A percentile compares a stretch with the other conserved stretches of the same genome.
Evolutionary conservation across 2,329 filamentous ascomycete species (phyloP).

Genomic region (Colletotrichum costaricense): DNA sequence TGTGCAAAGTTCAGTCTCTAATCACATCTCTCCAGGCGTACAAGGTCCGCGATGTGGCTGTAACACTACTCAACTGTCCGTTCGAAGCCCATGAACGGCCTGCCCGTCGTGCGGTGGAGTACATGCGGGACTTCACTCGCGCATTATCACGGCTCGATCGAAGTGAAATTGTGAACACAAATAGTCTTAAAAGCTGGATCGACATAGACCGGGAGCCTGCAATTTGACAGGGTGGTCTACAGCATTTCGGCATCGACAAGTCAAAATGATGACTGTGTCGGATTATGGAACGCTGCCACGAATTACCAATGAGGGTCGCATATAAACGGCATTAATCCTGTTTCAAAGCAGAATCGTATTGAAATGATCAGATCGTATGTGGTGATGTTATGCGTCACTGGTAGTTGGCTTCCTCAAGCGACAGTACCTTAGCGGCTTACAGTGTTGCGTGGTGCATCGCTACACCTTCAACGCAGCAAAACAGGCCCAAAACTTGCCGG

Average conservation of each 20-base stretch:
- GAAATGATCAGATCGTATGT: too few species aligned
- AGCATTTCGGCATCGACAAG: too few species aligned
- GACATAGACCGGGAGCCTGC: conserved; percentile 37
- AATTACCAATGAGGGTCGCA: too few species aligned
- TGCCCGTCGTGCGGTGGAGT: conserved; percentile 41
- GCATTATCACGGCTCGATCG: conserved; percentile 43
- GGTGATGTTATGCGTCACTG: too few species aligned
- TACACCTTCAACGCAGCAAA: neutral
- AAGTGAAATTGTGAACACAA: conserved; percentile 46
- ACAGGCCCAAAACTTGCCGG: neutral
- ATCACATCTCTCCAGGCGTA: conserved; percentile 28
- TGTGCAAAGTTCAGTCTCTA: too few species aligned
- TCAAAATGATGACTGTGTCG: too few species aligned
- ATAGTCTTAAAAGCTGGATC: conserved; percentile 45
- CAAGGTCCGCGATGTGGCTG: conserved; percentile 50
- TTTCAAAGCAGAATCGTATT: too few species aligned
- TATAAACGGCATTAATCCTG: too few species aligned
- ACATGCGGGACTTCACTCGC: conserved; percentile 44
- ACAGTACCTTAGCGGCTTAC: too few species aligned
- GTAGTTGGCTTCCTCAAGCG: too few species aligned
- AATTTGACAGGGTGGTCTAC: neutral
- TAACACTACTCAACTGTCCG: conserved; percentile 47
- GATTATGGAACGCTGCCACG: too few species aligned
- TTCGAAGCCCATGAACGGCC: conserved; percentile 42
- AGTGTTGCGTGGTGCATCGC: too few species aligned